Base-by-base conservation (phyloP, 352 stramenopile genomes). In the Phytophthora aleatoria region DNA sequence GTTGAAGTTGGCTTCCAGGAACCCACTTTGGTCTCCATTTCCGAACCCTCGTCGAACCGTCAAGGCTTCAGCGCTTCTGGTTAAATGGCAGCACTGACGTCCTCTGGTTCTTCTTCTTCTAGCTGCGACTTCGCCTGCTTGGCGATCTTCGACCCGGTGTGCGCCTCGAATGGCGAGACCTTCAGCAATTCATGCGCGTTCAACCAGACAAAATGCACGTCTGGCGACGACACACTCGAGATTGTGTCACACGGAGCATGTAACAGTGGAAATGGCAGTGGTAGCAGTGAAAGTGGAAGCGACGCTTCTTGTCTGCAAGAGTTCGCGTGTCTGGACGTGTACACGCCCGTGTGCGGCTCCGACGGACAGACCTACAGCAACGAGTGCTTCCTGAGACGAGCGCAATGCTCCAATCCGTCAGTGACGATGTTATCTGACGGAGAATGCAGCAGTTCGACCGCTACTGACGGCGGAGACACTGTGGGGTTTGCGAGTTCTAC, bases 151-250 rank as follows among this genome's bases (percentile, higher is more conserved):
- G 38, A 57, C n/a, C 79, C 79, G 5, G 74, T 91, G 9, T 91
- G 82, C 48, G 79, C 61, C 15, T 87, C 82, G 9, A 69, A 89
- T 54, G 75, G 77, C 28, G 28, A 70, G 16, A 89, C 82, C 5
- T 91, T 88, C 68, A 31, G 35, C 35, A 88, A 85, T 64, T 65
- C 71, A 52, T 89, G 82, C 58, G 42, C 63, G 30, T 78, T 91
- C 33, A 69, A 80, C n/a, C 61, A 45, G 30, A 70, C 66, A 3
- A 69, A 77, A 47, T 91, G 81, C 60, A 11, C 49, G 11, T 60
- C 57, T 9, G 59, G 45, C 0, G 49, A 70, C 16, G 52, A 59
- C 15, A 66, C 61, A 61, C 42, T 83, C 8, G 20, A 49, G 11
- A 76, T 78, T 35, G 57, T 59, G 11, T 61, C 53, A 2, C 45